Conservation (phyloP, 2,329 filamentous ascomycete genomes). For the Cladosporium sp. region DNA sequence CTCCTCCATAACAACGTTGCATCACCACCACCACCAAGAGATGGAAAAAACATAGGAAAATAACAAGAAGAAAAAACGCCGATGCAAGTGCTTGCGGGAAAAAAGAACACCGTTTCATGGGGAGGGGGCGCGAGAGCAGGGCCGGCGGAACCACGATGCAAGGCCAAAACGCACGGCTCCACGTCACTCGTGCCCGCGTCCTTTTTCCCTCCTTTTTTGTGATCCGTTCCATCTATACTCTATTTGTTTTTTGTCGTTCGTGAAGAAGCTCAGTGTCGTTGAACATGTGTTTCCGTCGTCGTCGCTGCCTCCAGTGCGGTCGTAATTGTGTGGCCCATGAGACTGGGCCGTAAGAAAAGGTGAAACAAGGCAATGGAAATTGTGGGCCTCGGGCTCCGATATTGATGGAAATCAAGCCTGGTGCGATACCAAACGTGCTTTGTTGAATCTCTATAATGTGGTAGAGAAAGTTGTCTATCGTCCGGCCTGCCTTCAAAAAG, state of each 20-base stretch:
- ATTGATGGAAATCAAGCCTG: not conserved
- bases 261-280: constrained; percentile 16
- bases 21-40: not conserved
- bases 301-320: constrained; percentile 16
- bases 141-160: constrained; percentile 16
- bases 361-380: constrained; percentile 9
- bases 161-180: constrained; percentile 18
- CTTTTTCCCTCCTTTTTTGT: constrained; percentile 16
- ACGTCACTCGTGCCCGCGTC: constrained; percentile 8
- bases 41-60: not conserved
- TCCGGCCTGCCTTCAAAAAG: constrained; percentile 6
- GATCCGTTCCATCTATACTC: constrained; percentile 17
- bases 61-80: constrained; percentile 6
- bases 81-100: constrained; percentile 12
- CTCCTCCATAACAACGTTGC: not conserved
- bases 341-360: not conserved
- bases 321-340: constrained; percentile 7
- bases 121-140: constrained; percentile 9
- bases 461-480: constrained; percentile 5
- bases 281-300: constrained; percentile 5
- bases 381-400: constrained; percentile 9
- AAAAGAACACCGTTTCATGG: not conserved
- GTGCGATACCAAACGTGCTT: not conserved
- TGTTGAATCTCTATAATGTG: not conserved
- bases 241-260: constrained; percentile 20